These are phyloP conservation scores for Harringtonia lauricola DNA, from an alignment of 2,329 filamentous ascomycete species.

Conservation along the genomic window DNA sequence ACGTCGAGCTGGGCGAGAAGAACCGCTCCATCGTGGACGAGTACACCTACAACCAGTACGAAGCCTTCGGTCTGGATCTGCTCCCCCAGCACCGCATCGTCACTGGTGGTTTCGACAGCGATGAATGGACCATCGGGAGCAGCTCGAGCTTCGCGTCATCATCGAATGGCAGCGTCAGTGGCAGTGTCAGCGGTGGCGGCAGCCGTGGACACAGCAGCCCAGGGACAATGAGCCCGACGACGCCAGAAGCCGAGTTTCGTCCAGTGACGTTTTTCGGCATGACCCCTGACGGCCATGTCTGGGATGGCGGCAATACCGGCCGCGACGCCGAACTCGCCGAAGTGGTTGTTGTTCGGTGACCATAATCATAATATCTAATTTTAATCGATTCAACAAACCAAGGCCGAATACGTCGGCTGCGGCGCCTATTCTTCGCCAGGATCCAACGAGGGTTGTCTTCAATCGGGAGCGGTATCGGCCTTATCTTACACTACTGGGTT, in stretches of 20 bases:
- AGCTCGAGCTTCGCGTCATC: constrained; percentile 55
- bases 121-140: constrained; percentile 85
- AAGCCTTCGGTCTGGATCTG: constrained; percentile 35
- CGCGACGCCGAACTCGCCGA: constrained; percentile 33
- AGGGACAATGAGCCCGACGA: constrained; percentile 37
- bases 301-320: constrained; percentile 24
- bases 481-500: background rate
- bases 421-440: no score
- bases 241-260: constrained; percentile 30
- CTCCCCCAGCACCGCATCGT: constrained; percentile 20
- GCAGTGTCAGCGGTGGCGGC: constrained; percentile 24
- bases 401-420: no score
- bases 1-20: constrained; percentile 69
- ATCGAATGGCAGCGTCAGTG: constrained; percentile 23
- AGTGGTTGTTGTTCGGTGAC: constrained; percentile 29
- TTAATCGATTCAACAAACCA: background rate
- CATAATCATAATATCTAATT: background rate
- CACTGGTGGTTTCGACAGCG: constrained; percentile 44
- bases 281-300: constrained; percentile 24
- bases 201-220: constrained; percentile 38
- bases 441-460: no score
- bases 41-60: constrained; percentile 29
- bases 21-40: constrained; percentile 26
- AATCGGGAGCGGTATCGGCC: no score
- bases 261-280: constrained; percentile 20